Percentiles rank a stretch among this genome's conserved stretches.
Conservation (phyloP, 1,284 basidiomycete genomes). For the Rhizoctonia solani region DNA sequence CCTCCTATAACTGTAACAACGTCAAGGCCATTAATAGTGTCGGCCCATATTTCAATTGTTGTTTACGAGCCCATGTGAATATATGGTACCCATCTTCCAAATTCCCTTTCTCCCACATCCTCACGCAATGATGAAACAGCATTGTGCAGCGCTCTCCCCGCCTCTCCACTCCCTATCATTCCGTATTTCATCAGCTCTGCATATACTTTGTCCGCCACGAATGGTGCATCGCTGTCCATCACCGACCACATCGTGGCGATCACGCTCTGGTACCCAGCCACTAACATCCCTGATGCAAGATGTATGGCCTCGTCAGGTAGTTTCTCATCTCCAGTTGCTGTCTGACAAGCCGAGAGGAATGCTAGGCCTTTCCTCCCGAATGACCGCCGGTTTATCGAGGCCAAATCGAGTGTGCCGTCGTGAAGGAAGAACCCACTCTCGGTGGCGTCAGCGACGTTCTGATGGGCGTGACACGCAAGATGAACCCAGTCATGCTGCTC, state of each 20-base stretch:
- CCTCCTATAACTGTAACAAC: no score
- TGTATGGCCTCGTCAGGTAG: no score
- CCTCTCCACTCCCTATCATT: neutral
- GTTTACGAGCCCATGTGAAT: neutral
- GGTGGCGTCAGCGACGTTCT: no score
- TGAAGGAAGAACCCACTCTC: no score
- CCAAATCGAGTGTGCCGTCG: neutral
- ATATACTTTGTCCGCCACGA: conserved; percentile 29
- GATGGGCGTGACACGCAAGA: no score
- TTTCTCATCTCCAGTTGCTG: conserved; percentile 9
- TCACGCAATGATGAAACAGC: neutral
- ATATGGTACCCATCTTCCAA: conserved; percentile 15
- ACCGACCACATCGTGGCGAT: conserved; percentile 26
- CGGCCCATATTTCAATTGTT: no score
- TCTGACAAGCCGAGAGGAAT: conserved; percentile 34
- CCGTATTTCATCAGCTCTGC: neutral
- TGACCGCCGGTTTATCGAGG: neutral
- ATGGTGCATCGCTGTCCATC: conserved; percentile 5
- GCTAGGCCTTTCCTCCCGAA: conserved; percentile 18
- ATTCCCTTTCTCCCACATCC: neutral
- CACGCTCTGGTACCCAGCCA: no score
- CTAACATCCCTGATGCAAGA: no score
- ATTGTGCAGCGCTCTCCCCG: neutral
- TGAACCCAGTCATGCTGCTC: no score
- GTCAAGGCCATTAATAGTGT: no score